Evolutionary conservation across 345 rosid species (phyloP), one percentile per base, ranked within the genome.

Genomic region (Kandelia obovata): DNA sequence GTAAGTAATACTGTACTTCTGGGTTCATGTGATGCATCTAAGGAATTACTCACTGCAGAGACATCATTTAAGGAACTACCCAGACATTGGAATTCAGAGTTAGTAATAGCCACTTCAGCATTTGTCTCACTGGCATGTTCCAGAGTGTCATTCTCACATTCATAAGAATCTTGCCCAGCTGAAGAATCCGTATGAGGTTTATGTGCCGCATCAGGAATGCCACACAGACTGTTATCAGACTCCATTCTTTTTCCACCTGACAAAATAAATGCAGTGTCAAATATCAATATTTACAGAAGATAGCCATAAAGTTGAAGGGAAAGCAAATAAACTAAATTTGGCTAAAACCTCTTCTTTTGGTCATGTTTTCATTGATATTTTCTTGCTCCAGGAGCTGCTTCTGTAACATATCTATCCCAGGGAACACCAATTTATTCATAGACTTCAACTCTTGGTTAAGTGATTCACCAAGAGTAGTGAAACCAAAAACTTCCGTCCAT

Each of bases 401-500:
- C 66, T 77, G 76, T 5, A 77, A 53, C 80, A 77, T 72, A 62
- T 77, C 80, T 58, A 77, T 64, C 11, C 76, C 80, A 67, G 80
- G 80, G 67, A 77, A 77, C 51, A 71, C 76, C 70, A 77, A 21
- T 66, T 64, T 67, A 47, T 77, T 77, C 64, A 72, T 53, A 58
- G 69, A 67, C 52, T 77, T 77, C 73, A 77, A 43, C 43, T 77
- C 76, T 62, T 72, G 76, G 66, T 64, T 68, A 7, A 62, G 70
- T 51, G 70, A 67, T 59, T 68, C 66, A 72, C 59, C 67, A 58
- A 77, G 63, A 56, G 56, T 47, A 13, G 66, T 72, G 62, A 77
- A 77, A 63, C 80, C 76, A 71, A 77, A 77, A 68, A 77, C 76
- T 55, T 56, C 76, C 9, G 76, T 77, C 80, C 80, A 77, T 19